Evolutionary conservation across 2,329 filamentous ascomycete species (phyloP).

Genomic region (Fusarium robinianum): DNA sequence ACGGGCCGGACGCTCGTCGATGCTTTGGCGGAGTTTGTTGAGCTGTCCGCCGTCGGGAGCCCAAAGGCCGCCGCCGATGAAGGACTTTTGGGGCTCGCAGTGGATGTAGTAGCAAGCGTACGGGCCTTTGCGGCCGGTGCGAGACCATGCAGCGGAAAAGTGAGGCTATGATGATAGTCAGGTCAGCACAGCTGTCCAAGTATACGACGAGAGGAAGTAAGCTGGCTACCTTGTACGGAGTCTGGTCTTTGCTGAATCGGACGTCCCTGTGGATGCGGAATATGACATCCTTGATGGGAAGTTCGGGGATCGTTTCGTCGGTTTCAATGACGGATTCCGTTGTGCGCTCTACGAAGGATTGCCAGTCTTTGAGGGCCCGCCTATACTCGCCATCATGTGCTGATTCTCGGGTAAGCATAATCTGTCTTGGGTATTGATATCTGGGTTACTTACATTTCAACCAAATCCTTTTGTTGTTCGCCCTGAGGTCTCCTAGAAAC

Average conservation of each 20-base stretch:
- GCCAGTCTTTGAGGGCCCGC: conserved; percentile 78
- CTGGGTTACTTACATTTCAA: conserved; percentile 54
- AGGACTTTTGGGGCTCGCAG: conserved; percentile 71
- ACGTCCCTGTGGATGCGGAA: conserved; percentile 89
- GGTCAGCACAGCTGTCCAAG: neutral
- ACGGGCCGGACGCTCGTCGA: conserved; percentile 72
- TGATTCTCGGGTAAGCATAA: conserved; percentile 41
- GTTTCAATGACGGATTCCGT: conserved; percentile 70
- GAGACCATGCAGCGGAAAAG: conserved; percentile 85
- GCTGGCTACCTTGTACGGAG: conserved; percentile 76
- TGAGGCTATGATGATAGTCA: conserved; percentile 72
- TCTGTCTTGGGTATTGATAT: neutral
- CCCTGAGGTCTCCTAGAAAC: conserved; percentile 63
- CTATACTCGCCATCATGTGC: conserved; percentile 82
- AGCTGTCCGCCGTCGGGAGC: conserved; percentile 71
- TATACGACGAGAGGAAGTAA: neutral
- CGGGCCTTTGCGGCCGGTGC: conserved; percentile 83
- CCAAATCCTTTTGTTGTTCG: conserved; percentile 63
- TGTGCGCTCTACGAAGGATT: conserved; percentile 74
- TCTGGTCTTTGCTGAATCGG: conserved; percentile 81
- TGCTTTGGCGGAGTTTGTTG: conserved; percentile 69
- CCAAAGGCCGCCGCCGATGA: conserved; percentile 84
- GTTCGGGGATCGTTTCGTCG: conserved; percentile 83
- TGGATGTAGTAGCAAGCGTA: conserved; percentile 91
- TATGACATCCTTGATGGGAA: conserved; percentile 83